These are phyloP conservation scores for Verticillium tricorpus DNA, from an alignment of 2,329 filamentous ascomycete species.

Conservation along the genomic window DNA sequence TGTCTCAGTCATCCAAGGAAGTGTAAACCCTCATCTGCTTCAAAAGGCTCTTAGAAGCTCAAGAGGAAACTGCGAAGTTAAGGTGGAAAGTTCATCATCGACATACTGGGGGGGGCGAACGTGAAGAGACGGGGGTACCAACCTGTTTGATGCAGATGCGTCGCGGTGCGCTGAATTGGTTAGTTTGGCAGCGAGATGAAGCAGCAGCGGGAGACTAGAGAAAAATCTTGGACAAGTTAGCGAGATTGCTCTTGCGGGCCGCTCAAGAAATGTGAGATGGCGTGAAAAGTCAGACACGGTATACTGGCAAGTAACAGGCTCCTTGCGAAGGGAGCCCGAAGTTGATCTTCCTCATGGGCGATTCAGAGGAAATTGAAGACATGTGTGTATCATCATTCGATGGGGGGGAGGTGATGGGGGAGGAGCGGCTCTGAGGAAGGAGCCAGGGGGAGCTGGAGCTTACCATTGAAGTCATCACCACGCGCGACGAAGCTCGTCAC, in stretches of 20 bases:
- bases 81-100: constrained; percentile 67
- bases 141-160: constrained; percentile 17
- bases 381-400: constrained; percentile 67
- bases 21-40: constrained; percentile 64
- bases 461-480: not conserved
- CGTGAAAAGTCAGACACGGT: constrained; percentile 59
- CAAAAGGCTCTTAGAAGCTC: constrained; percentile 45
- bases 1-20: constrained; percentile 75
- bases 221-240: constrained; percentile 11
- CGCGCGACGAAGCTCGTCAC: not conserved
- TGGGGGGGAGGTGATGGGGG: constrained; percentile 11
- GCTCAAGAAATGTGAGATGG: constrained; percentile 4
- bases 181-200: not conserved
- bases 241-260: not conserved
- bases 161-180: not conserved
- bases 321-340: constrained; percentile 55
- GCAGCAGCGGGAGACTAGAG: not conserved
- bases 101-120: constrained; percentile 9
- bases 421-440: constrained; percentile 2
- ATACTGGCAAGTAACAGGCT: constrained; percentile 92
- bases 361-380: constrained; percentile 88
- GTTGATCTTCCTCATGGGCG: constrained; percentile 79
- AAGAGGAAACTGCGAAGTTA: constrained; percentile 85
- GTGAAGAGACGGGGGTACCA: constrained; percentile 16
- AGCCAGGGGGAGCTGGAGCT: constrained; percentile 2